These are phyloP conservation scores for Apiospora pterosperma DNA, from an alignment of 2,329 filamentous ascomycete genomes.

Conservation along the genomic window DNA sequence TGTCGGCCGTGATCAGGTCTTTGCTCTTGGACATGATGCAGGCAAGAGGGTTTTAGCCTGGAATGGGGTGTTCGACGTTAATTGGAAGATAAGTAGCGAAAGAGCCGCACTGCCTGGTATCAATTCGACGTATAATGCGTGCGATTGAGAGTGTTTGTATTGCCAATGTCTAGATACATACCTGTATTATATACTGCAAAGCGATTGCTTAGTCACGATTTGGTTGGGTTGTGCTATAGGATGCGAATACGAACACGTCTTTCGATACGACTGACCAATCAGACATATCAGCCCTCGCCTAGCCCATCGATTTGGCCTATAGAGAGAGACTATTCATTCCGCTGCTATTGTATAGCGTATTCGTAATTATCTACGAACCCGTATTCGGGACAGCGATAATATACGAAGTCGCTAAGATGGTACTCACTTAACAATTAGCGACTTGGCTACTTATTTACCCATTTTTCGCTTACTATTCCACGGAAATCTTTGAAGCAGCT, in stretches of 20 bases:
- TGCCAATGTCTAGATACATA: too few species aligned
- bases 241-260: neutral
- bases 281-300: neutral
- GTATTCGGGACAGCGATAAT: neutral
- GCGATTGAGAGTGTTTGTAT: neutral
- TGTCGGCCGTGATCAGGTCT: conserved; percentile 7
- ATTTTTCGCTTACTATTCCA: neutral
- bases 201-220: neutral
- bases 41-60: neutral
- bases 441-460: too few species aligned
- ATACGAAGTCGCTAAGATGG: neutral
- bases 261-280: neutral
- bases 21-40: conserved; percentile 1
- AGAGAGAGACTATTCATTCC: neutral
- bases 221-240: neutral
- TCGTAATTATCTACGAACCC: neutral
- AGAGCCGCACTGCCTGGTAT: neutral
- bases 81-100: too few species aligned
- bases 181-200: neutral
- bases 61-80: neutral
- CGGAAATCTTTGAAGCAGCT: too few species aligned
- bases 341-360: neutral
- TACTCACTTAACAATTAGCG: neutral
- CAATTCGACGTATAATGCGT: neutral
- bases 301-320: neutral